Evolutionary conservation across 805 yeast genomes (phyloP).

Genomic region (Nakazawaea anatomiae): DNA sequence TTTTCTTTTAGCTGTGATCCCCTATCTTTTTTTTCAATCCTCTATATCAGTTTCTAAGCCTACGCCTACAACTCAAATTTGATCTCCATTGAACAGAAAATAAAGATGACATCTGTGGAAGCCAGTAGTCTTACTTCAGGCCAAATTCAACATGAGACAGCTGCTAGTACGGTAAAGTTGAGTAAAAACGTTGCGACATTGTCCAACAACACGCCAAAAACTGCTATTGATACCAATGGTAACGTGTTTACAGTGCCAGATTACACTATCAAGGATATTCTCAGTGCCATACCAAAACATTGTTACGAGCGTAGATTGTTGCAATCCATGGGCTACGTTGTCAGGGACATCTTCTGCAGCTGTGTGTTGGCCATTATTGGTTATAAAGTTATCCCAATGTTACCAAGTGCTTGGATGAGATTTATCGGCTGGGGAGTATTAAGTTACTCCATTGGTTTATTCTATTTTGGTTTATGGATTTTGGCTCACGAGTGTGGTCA

Average conservation of each 20-base stretch:
- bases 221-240: conserved; percentile 49
- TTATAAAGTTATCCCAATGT: conserved; percentile 34
- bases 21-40: no score
- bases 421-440: conserved; percentile 36
- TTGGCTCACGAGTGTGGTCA: conserved; percentile 65
- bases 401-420: conserved; percentile 28
- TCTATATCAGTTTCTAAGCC: no score
- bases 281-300: conserved; percentile 53
- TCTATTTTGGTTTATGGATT: conserved; percentile 57
- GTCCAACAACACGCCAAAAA: conserved; percentile 9
- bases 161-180: not conserved
- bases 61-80: no score
- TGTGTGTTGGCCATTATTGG: conserved; percentile 36
- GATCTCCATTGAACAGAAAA: no score
- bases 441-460: conserved; percentile 36
- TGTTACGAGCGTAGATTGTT: conserved; percentile 50
- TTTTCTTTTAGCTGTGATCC: no score
- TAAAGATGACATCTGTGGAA: not conserved
- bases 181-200: conserved; percentile 20
- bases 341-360: conserved; percentile 46
- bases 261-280: conserved; percentile 50
- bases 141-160: not conserved
- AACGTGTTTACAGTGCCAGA: conserved; percentile 56
- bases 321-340: conserved; percentile 45
- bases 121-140: not conserved